Evolutionary conservation across 768 basidiomycete genomes (phyloP).

Genomic region (Boletus rubroflammeus): DNA sequence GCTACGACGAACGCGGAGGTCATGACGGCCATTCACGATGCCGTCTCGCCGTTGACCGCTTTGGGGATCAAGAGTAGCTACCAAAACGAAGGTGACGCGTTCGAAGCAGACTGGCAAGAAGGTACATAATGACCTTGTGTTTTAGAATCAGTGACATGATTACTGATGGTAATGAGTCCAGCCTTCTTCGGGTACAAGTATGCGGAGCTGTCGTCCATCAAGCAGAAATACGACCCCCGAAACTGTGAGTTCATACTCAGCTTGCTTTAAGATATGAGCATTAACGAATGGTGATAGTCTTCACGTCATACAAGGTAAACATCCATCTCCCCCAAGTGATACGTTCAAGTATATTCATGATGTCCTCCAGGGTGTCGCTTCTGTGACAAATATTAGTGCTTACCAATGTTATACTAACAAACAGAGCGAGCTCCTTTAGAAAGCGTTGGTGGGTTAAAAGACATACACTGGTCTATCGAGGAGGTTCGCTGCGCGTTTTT

Average conservation of each 20-base stretch:
- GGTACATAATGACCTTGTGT: not conserved
- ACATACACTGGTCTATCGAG: not conserved
- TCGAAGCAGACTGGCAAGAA: conserved; percentile 20
- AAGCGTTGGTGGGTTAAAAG: not conserved
- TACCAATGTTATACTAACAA: conserved; percentile 3
- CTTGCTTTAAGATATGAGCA: not conserved
- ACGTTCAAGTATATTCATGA: not conserved
- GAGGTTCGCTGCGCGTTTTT: not conserved
- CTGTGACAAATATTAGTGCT: not conserved
- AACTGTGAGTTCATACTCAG: conserved; percentile 14
- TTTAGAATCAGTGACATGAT: not conserved
- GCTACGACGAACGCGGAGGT: not conserved
- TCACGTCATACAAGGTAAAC: conserved; percentile 18
- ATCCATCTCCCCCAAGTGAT: not conserved
- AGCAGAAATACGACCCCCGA: conserved; percentile 19
- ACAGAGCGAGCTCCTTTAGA: conserved; percentile 1
- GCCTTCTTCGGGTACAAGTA: conserved; percentile 24
- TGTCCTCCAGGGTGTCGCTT: conserved; percentile 4
- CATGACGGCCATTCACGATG: conserved; percentile 3
- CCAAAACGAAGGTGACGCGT: conserved; percentile 21
- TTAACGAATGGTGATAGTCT: conserved; percentile 7
- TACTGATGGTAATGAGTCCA: not conserved
- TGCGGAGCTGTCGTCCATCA: conserved; percentile 12
- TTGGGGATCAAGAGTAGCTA: conserved; percentile 21
- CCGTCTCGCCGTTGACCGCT: conserved; percentile 10